phyloP scores from a whole-genome alignment of 345 rosid species.

The Euclidium syriacum region DNA sequence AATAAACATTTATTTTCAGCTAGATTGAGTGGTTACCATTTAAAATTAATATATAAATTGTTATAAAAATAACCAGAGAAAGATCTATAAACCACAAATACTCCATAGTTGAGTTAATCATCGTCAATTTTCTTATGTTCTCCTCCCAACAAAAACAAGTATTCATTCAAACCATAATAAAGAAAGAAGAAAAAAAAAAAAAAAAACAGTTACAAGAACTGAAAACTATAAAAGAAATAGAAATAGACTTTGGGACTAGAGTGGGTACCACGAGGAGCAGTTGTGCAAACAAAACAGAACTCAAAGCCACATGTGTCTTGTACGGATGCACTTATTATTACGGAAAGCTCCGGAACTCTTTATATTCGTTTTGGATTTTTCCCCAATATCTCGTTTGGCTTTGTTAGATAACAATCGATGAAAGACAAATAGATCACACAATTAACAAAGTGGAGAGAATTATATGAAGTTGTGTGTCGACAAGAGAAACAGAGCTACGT shows the following conservation, averaged over 20 bases:
- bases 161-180: background rate
- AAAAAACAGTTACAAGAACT: background rate
- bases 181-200: background rate
- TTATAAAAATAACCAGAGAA: background rate
- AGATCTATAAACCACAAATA: background rate
- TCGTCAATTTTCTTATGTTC: background rate
- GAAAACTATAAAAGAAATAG: background rate
- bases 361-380: background rate
- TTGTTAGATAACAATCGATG: background rate
- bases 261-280: conserved; percentile 1
- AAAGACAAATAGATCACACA: background rate
- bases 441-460: background rate
- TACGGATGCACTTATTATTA: conserved; percentile 15
- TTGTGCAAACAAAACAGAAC: conserved; percentile 13
- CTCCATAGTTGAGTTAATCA: background rate
- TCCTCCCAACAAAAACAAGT: background rate
- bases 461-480: background rate
- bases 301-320: conserved; percentile 22
- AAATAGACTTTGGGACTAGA: background rate
- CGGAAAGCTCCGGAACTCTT: conserved; percentile 15
- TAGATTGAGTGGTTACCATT: too few species aligned
- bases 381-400: background rate
- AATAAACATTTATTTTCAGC: too few species aligned
- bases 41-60: too few species aligned
- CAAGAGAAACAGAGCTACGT: background rate